Base-by-base conservation (phyloP, 2,329 filamentous ascomycete genomes). In the Curvularia hawaiiensis region DNA sequence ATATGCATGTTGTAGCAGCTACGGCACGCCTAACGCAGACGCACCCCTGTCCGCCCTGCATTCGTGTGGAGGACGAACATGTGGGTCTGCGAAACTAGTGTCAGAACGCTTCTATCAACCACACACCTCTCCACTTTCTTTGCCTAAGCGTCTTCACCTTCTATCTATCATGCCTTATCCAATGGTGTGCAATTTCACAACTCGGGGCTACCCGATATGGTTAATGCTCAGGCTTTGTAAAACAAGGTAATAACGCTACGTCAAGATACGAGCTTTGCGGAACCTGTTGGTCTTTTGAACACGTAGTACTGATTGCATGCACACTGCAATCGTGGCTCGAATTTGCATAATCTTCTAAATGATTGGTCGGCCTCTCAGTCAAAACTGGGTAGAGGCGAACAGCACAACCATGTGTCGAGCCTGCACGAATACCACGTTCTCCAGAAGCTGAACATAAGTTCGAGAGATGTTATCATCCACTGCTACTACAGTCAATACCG, bases 1-100 rank as follows among this genome's bases (percentile, higher is more conserved):
- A 44, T 38, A 53, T 56, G 58, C 50, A 16, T 20, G 28, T 22
- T 22, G 45, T 47, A 30, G 18, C 7, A 46, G 62, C 40, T 49
- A 54, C 59, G 45, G 47, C 48, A 60, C 54, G 31, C 22, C 45
- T 47, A 43, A 31, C 46, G 46, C 44, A 44, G 24, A 50, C 16
- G 11, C 40, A 26, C 31, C 26, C 18, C 28, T 40, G 35, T 35
- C 40, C 45, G 47, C 53, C 40, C 22, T 51, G 48, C 26, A 46
- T 52, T 30, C 20, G 30, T 33, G n/a, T 40, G 43, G 52, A 55
- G 50, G 41, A 38, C 52, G 55, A 59, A 54, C 58, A 50, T 47
- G 53, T 59, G 50, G 56, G 50, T 26, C 28, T 51, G 20, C 44
- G 55, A 22, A 20, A 33, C 30, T 50, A 58, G 45, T 52, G 39